Base-by-base conservation (phyloP, 108 stramenopile genomes). In the Chaetoceros muelleri region DNA sequence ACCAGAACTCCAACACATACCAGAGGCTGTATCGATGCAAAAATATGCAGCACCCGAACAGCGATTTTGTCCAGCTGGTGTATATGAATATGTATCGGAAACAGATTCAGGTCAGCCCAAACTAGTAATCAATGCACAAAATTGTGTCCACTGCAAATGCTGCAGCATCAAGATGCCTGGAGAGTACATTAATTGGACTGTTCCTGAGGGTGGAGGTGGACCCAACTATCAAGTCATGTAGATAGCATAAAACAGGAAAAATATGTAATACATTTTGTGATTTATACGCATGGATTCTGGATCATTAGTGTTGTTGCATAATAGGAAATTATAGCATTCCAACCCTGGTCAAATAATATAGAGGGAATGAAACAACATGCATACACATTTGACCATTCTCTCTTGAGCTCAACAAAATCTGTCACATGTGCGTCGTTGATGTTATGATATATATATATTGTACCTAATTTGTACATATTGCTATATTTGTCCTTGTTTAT, bases 81-180 rank as follows among this genome's bases (percentile, higher is more conserved):
- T 97, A 16, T 97, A 97, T 64, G 94, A 93, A 72, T 95, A 95
- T 66, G 73, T 78, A 18, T 71, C 71, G 16, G 51, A 61, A 2
- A 58, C 59, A 44, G 20, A 25, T 0, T 21, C 56, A 0, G 30
- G 34, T 23, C 5, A 61, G 62, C 28, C 73, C 58, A 3, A 92
- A 65, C 69, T 98, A 57, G 93, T 97, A 5, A 98, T 98, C 65
- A 98, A 97, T 66, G 96, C 96, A 2, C 84, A 97, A 65, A 99
- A 99, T 63, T 99, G 99, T 65, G 79, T 99, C 30, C 99, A 99
- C 67, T 99, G 99, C 79, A 99, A 99, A 66, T 94, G 92, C 64
- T 99, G 99, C 78, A 86, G 90, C 52, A 99, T 99, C 75, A 99
- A 99, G 69, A 99, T 87, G 92, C 99, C 96, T 0, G 45, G 76